A percentile compares a stretch with the other conserved stretches of the same genome.
These are phyloP conservation scores for Cystobasidium pallidum DNA, from an alignment of 1,284 basidiomycete genomes.

Conservation along the genomic window DNA sequence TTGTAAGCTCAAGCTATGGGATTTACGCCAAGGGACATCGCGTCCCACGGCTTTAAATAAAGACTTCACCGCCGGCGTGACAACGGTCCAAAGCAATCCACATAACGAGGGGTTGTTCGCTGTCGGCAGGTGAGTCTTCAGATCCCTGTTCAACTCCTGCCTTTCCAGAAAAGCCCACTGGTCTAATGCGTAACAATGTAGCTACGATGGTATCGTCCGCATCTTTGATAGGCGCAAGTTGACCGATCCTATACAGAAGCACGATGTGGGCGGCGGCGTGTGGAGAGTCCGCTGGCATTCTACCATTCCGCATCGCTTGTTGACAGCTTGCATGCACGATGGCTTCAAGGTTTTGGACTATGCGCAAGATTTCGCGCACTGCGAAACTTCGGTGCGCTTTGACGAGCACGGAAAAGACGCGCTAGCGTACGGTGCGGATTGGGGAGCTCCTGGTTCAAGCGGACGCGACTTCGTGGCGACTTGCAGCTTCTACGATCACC, in stretches of 20 bases:
- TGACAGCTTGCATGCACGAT: conserved; percentile 95
- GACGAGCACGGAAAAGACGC: conserved; percentile 70
- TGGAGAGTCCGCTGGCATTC: conserved; percentile 99
- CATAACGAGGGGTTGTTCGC: conserved; percentile 78
- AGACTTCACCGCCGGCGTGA: conserved; percentile 89
- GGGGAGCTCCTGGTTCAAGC: conserved; percentile 64
- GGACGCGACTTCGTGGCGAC: conserved; percentile 70
- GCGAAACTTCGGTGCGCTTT: conserved; percentile 65
- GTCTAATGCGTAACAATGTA: conserved; percentile 55
- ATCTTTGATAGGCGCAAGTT: conserved; percentile 82
- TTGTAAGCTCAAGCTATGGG: conserved; percentile 87
- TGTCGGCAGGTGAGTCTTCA: conserved; percentile 74
- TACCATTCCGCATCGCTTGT: conserved; percentile 65
- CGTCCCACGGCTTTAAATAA: conserved; percentile 73
- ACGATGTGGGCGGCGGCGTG: conserved; percentile 82
- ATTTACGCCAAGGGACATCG: conserved; percentile 69
- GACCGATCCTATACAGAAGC: conserved; percentile 64
- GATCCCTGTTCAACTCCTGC: background rate
- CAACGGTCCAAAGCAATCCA: conserved; percentile 83
- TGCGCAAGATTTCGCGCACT: conserved; percentile 48
- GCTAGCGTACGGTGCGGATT: conserved; percentile 93
- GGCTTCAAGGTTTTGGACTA: conserved; percentile 83
- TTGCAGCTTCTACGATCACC: conserved; percentile 96
- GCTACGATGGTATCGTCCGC: conserved; percentile 81
- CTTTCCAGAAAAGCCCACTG: background rate